A percentile compares a stretch with the other conserved stretches of the same genome.
Conservation (phyloP, 495 filamentous ascomycete species). For the Lasiosphaeria hispida region DNA sequence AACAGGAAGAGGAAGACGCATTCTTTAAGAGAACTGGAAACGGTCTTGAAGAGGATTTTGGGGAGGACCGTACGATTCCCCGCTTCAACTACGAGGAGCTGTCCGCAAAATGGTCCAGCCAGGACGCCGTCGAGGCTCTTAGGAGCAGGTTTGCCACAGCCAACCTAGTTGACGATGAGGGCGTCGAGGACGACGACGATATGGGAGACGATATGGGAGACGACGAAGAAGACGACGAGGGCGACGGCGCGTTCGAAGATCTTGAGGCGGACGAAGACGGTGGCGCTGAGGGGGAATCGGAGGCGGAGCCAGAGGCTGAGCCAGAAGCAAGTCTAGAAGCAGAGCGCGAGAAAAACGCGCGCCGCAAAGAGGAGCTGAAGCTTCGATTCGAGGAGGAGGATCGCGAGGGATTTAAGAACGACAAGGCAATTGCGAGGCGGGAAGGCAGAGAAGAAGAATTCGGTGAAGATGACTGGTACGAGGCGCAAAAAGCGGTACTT, state of each 20-base stretch:
- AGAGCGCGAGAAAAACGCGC: constrained; percentile 87
- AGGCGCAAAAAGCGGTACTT: constrained; percentile 88
- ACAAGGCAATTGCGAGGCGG: constrained; percentile 66
- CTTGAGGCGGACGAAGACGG: constrained; percentile 72
- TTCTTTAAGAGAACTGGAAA: constrained; percentile 78
- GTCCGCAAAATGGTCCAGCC: constrained; percentile 79
- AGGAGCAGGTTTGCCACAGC: constrained; percentile 70
- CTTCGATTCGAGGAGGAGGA: constrained; percentile 97
- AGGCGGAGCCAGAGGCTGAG: constrained; percentile 59
- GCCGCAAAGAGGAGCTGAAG: constrained; percentile 89
- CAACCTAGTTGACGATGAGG: constrained; percentile 53
- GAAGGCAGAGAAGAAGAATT: constrained; percentile 70
- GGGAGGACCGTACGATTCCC: constrained; percentile 76
- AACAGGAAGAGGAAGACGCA: constrained; percentile 68
- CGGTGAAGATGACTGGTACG: constrained; percentile 98
- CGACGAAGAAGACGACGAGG: constrained; percentile 81
- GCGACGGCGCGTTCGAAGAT: constrained; percentile 87
- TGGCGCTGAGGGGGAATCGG: constrained; percentile 32
- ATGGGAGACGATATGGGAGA: constrained; percentile 51
- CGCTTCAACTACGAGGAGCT: constrained; percentile 75
- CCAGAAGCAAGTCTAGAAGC: constrained; percentile 46
- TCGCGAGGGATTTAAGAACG: constrained; percentile 85
- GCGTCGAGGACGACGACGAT: constrained; percentile 45
- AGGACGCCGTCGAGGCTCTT: constrained; percentile 72
- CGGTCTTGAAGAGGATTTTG: constrained; percentile 56